Evolutionary conservation across 1,284 basidiomycete species (phyloP), one percentile per base, ranked within the genome.

Genomic region (Golubevia sp.): DNA sequence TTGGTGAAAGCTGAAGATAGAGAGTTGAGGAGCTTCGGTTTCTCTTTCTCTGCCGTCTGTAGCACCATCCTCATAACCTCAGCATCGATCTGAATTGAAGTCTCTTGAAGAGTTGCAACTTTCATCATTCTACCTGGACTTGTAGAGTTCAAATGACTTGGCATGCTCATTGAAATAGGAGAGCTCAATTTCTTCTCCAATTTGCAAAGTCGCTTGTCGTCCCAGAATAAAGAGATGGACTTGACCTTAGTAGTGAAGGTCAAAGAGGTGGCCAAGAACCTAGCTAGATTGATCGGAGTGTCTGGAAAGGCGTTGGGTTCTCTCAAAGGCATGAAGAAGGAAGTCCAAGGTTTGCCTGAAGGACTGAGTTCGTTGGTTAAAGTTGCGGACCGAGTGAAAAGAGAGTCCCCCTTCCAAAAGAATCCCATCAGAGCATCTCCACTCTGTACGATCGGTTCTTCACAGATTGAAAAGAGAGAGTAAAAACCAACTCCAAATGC

Each of bases 371-470:
- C 56, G 18, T 62, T 52, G 1, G 59, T 54, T 11, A 30, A 21
- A 11, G 58, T 38, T 3, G 30, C 30, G 4, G 30, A 34, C 76
- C 55, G 64, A 78, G 64, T 66, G 61, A 59, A 67, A 56, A 83
- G 80, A 13, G 76, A 66, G 38, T 83, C 80, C 34, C 74, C 77
- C 51, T 94, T 95, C 94, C 94, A 99, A 82, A 97, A 92, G 84
- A 99, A 98, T 1, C 91, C 92, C 94, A 97, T 97, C 56, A 85
- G 74, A 55, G 93, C 88, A 57, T 88, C 88, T 79, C 92, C 94
- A 18, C 92, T 94, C 8, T 90, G 91, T 7, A 98, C 95, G 76
- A 96, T 92, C 0, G 96, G 96, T 70, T 93, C 91, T 68, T 98
- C 95, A 64, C 68, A 76, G 15, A 86, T 84, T 56, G 84, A 85